These are phyloP conservation scores for Gryganskiella cystojenkinii DNA, from an alignment of 192 early-diverging fungal genomes.

Conservation along the genomic window DNA sequence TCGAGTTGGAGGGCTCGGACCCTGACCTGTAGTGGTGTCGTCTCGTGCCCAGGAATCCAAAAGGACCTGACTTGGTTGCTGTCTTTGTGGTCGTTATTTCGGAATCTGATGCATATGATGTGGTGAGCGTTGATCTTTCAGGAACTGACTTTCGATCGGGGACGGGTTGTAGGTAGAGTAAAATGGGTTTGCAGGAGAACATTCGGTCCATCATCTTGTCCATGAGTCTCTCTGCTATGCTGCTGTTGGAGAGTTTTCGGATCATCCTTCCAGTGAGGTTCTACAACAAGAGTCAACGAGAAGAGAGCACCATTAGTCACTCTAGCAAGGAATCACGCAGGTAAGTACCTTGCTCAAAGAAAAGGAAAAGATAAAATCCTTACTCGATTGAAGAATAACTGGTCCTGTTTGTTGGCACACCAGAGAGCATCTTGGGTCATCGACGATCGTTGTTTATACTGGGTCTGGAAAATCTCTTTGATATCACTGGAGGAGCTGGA, in stretches of 20 bases:
- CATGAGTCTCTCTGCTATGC: not conserved
- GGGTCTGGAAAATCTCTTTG: not conserved
- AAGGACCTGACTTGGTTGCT: too few relatives aligned
- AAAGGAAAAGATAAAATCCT: not conserved
- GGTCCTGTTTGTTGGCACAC: not conserved
- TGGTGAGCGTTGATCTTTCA: not conserved
- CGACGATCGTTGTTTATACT: not conserved
- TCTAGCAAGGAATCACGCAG: not conserved
- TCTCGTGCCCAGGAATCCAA: too few relatives aligned
- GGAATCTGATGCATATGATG: too few relatives aligned
- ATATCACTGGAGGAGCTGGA: not conserved
- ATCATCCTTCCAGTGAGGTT: not conserved
- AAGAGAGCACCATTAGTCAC: not conserved
- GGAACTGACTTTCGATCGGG: not conserved
- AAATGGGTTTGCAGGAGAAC: not conserved
- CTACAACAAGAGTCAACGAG: not conserved
- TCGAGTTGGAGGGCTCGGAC: too few relatives aligned
- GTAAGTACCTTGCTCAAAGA: not conserved
- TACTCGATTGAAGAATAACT: constrained; percentile 4
- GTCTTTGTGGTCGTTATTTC: too few relatives aligned
- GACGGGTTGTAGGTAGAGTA: constrained; percentile 1
- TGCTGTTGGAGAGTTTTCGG: not conserved
- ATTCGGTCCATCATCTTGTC: not conserved
- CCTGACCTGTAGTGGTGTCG: not conserved
- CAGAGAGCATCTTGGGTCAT: not conserved